Base-by-base conservation (phyloP, 306 rosid genomes). In the Cucumis hystrix region DNA sequence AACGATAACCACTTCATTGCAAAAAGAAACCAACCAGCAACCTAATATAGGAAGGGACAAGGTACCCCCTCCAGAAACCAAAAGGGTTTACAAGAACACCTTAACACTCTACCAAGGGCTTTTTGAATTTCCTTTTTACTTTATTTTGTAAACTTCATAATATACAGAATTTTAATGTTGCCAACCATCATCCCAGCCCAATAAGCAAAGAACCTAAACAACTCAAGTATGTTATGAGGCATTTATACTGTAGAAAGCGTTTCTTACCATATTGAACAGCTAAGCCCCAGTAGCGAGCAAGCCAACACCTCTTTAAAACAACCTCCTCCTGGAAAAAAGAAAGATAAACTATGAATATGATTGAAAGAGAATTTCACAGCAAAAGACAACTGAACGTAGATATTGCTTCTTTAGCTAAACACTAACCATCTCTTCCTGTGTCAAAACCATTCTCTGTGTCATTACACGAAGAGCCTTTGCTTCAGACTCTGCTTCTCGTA, bases 341-440 rank as follows among this genome's bases (percentile, higher is more conserved):
- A 30, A 35, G 80, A n/a, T 30, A 35, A 49, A 52, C 6, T 52
- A 52, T 52, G 20, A 28, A 57, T 30, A 63, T 40, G 33, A 43
- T 79, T 82, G 69, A 64, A 77, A 52, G 11, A 68, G 74, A 68
- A 7, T 3, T 45, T 80, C 52, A 79, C 68, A 23, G 30, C 17
- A 47, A 47, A 47, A 12, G 16, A 77, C 64, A 25, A n/a, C 28
- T 62, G 59, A 51, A 25, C 55, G 37, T 52, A 57, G 51, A 69
- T 17, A 51, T 58, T 81, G 80, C 15, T 58, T 76, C 49, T 79
- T 25, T 56, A 66, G 51, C 61, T 47, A 79, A 73, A 83, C 35
- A 86, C 97, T 51, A 78, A 96, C 99, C 99, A 96, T 96, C 87
- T 96, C 99, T 85, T 96, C 97, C 84, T 96, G 97, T 56, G 99